Evolutionary conservation across 2,329 filamentous ascomycete species (phyloP), one percentile per base, ranked within the genome.

Genomic region (Epicoccum sorghinum): DNA sequence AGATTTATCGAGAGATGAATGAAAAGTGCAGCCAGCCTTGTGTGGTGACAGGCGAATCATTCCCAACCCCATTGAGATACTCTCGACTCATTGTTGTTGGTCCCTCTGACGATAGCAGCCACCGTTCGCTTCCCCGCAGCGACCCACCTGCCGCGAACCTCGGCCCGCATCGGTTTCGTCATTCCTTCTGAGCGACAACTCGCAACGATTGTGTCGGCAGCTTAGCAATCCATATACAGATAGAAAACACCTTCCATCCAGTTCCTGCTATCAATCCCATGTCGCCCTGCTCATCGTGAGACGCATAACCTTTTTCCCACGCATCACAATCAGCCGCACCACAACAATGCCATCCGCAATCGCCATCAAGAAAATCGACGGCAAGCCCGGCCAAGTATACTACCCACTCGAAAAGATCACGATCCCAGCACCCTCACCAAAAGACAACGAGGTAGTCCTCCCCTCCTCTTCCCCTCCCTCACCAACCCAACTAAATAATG

Each of bases 381-480:
- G 89, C 65, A 93, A 93, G 78, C 92, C 92, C 7, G 92, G 92
- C 53, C 80, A 93, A 75, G 93, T 96, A 60, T 96, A 93, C 78
- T 92, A 93, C 68, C 89, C 89, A 1, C 75, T 81, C 8, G 70
- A 74, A 29, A 70, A 70, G 32, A 71, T 73, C 40, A 65, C 61
- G 3, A 68, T 71, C 6, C 65, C 62, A 0, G 58, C 58, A 3
- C 67, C 65, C 5, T 56, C 62, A 9, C 72, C 73, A 29, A 64
- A 64, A 47, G 68, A 71, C 6, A 67, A 65, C 40, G 64, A 75
- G 47, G 71, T 72, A 61, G 9, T 18, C 18, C 14, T 24, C 12
- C 38, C 8, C 0, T 4, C 30, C 6, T 7, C 23, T 22, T n/a
- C 9, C 37, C 29, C n/a, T 4, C 18, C 18, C 13, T 42, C 22